Conservation (phyloP, 73 alveolate species). For the Paramecium primaurelia region DNA sequence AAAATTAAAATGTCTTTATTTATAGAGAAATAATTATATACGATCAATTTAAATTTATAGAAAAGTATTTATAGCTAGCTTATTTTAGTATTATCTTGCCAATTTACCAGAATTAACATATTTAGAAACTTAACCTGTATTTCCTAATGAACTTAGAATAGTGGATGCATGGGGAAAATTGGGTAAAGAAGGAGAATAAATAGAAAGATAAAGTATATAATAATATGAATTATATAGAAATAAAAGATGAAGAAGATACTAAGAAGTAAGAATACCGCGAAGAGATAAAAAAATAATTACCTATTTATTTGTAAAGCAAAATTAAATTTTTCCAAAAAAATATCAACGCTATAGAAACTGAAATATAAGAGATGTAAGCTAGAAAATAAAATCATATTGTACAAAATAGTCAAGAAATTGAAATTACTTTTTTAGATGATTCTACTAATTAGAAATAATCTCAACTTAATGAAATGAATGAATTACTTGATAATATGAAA, state of each 20-base stretch:
- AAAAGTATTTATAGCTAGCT: slow-evolving; percentile 53
- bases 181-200: slow-evolving; percentile 90
- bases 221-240: neutral
- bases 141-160: slow-evolving; percentile 90
- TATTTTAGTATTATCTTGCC: slow-evolving; percentile 66
- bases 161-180: slow-evolving; percentile 93
- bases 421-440: neutral
- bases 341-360: neutral
- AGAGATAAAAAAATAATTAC: neutral
- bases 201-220: slow-evolving; percentile 76
- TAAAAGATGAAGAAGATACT: neutral
- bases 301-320: neutral
- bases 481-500: neutral
- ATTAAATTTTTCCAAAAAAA: neutral
- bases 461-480: neutral
- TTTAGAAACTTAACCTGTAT: slow-evolving; percentile 93
- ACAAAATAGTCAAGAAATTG: neutral
- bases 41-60: slow-evolving; percentile 86
- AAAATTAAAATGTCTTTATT: slow-evolving; percentile 85
- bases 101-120: slow-evolving; percentile 82
- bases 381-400: neutral
- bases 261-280: neutral
- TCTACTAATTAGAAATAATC: neutral
- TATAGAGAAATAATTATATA: slow-evolving; percentile 82
- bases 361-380: neutral